Conservation (phyloP, 345 rosid species). For the Arabidopsis suecica region DNA sequence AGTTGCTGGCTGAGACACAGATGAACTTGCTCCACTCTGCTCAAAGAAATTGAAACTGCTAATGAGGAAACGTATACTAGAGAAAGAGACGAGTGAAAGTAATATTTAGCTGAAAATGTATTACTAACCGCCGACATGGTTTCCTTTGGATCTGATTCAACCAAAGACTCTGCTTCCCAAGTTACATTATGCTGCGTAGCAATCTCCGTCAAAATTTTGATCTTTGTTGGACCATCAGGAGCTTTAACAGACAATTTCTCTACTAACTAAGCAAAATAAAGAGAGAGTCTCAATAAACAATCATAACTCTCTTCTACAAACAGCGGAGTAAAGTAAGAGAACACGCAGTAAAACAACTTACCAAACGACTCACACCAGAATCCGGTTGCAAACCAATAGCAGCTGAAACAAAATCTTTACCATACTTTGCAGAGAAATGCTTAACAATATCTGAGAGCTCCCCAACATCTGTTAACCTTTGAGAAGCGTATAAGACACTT, state of each 20-base stretch:
- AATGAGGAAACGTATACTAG: conserved; percentile 22
- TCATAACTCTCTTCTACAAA: conserved; percentile 2
- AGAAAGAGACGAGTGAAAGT: neutral
- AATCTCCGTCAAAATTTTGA: conserved; percentile 72
- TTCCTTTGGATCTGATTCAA: conserved; percentile 56
- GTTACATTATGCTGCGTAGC: conserved; percentile 78
- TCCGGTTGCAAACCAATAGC: conserved; percentile 78
- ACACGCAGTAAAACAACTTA: conserved; percentile 43
- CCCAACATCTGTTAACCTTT: conserved; percentile 77
- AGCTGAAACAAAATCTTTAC: conserved; percentile 78
- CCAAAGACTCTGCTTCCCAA: conserved; percentile 76
- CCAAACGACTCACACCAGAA: conserved; percentile 89
- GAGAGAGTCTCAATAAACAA: conserved; percentile 30
- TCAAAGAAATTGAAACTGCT: conserved; percentile 32
- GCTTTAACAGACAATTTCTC: conserved; percentile 82
- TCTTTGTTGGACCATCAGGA: conserved; percentile 83
- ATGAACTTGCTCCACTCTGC: conserved; percentile 73
- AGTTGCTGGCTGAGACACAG: conserved; percentile 46
- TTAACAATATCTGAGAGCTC: conserved; percentile 78
- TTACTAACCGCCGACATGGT: conserved; percentile 47
- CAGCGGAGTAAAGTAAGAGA: neutral
- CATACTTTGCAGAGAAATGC: conserved; percentile 82
- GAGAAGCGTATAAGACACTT: conserved; percentile 74
- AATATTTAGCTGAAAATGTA: conserved; percentile 19
- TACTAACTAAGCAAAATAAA: conserved; percentile 57